Base-by-base conservation (phyloP, 2,329 filamentous ascomycete species). In the Grosmannia serpens region DNA sequence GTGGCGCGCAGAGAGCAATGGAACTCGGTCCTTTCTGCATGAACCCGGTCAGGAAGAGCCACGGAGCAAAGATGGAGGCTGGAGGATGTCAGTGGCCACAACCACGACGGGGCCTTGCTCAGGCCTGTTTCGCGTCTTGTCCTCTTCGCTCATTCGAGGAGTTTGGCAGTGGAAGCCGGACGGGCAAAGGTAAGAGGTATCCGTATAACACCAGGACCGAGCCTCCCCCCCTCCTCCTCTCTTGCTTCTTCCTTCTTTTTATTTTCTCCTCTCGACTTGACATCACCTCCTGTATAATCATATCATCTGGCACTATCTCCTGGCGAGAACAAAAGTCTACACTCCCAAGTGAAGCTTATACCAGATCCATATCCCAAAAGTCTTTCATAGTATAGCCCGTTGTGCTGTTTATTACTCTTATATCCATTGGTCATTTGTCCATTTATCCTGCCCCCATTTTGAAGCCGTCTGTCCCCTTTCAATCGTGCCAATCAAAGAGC, bases 291-390 rank as follows among this genome's bases (percentile, higher is more conserved):
- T 9, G 17, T 50, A 22, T 7, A 8, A n/a, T 33, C 51, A 49
- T 35, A 53, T 51, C 29, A 53, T 44, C 13, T 54, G 33, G 51
- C 55, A 57, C 54, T 58, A 38, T 59, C 55, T 61, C 60, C 58
- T 59, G 59, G 59, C 35, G 59, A 61, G 59, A 59, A 55, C 51
- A 59, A 51, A 54, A 53, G 31, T 50, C n/a, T n/a, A 26, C 47
- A 5, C 15, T 8, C 20, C 20, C 41, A 44, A 44, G 41, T 44
- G 41, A 44, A 44, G 41, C 41, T n/a, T 17, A 44, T n/a, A 15
- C 41, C 41, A 44, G 20, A 44, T 44, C 41, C 20, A n/a, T n/a
- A 44, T n/a, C 38, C 17, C 13, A 17, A 22, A 44, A 44, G 20
- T 8, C 41, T 22, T 33, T 44, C 17, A 44, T 44, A 44, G 20